phyloP scores from a whole-genome alignment of 179 eudicot genomes.

The Beta corolliflora region DNA sequence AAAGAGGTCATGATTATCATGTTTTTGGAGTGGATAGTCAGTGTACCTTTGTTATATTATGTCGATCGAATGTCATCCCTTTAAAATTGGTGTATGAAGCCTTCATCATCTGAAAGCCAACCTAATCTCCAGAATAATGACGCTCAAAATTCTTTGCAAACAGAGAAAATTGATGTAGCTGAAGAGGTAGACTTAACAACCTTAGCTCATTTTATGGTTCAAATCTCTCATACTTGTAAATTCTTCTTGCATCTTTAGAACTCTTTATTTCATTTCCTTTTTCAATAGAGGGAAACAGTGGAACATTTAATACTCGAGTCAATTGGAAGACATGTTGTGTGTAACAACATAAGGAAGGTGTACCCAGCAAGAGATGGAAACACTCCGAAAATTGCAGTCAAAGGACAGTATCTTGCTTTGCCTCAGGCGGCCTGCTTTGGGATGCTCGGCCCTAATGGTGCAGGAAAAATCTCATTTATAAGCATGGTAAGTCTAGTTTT shows the following conservation, averaged over 20 bases:
- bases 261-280: neutral
- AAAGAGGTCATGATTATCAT: slow-evolving; percentile 63
- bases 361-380: slow-evolving; percentile 84
- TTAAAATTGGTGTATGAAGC: slow-evolving; percentile 52
- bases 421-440: slow-evolving; percentile 83
- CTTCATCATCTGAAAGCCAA: slow-evolving; percentile 31
- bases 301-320: slow-evolving; percentile 54
- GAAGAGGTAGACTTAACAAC: slow-evolving; percentile 50
- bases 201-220: neutral
- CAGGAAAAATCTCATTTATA: slow-evolving; percentile 86
- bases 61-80: slow-evolving; percentile 52
- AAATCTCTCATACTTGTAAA: neutral
- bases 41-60: slow-evolving; percentile 54
- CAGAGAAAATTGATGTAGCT: slow-evolving; percentile 69
- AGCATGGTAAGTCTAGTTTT: slow-evolving; percentile 59
- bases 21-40: slow-evolving; percentile 61
- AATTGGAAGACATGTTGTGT: slow-evolving; percentile 49
- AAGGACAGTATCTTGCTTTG: slow-evolving; percentile 71
- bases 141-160: slow-evolving; percentile 46
- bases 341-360: slow-evolving; percentile 66
- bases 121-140: slow-evolving; percentile 51
- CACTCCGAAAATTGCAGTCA: slow-evolving; percentile 71
- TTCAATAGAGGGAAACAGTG: slow-evolving; percentile 71
- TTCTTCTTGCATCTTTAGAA: neutral
- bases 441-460: slow-evolving; percentile 97